Percentiles rank a stretch among this genome's conserved stretches.
Evolutionary conservation across 2,329 filamentous ascomycete genomes (phyloP).

Genomic region (Trichoderma harzianum): DNA sequence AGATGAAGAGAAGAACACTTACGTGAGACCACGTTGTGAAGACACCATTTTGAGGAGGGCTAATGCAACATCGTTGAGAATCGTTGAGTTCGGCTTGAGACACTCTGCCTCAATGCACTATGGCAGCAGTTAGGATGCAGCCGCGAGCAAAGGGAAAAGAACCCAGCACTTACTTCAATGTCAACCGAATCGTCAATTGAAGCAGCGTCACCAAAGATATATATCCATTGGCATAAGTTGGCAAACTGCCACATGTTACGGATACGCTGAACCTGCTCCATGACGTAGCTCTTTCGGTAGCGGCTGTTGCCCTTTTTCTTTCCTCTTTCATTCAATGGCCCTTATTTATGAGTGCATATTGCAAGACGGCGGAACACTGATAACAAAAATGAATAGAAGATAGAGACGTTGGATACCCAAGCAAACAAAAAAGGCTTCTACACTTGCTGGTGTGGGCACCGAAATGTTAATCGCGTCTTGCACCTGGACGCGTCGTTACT

Average conservation of each 20-base stretch:
- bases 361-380: background rate
- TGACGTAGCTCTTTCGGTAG: conserved; percentile 30
- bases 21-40: conserved; percentile 90
- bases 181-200: conserved; percentile 88
- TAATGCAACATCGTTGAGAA: conserved; percentile 77
- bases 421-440: background rate
- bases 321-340: background rate
- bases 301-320: background rate
- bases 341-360: background rate
- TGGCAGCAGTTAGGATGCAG: background rate
- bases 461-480: background rate
- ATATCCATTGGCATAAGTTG: conserved; percentile 89
- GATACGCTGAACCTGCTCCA: conserved; percentile 45
- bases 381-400: background rate
- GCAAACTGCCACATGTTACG: conserved; percentile 96
- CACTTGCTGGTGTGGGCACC: background rate
- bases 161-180: conserved; percentile 65
- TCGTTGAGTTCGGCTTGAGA: conserved; percentile 71
- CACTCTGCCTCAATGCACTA: conserved; percentile 89
- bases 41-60: conserved; percentile 89
- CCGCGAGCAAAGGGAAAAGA: background rate
- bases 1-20: conserved; percentile 37
- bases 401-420: background rate
- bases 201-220: conserved; percentile 81
- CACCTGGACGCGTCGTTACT: background rate